Base-by-base conservation (phyloP, 371 early-diverging fungal species). In the Mortierella sp. region DNA sequence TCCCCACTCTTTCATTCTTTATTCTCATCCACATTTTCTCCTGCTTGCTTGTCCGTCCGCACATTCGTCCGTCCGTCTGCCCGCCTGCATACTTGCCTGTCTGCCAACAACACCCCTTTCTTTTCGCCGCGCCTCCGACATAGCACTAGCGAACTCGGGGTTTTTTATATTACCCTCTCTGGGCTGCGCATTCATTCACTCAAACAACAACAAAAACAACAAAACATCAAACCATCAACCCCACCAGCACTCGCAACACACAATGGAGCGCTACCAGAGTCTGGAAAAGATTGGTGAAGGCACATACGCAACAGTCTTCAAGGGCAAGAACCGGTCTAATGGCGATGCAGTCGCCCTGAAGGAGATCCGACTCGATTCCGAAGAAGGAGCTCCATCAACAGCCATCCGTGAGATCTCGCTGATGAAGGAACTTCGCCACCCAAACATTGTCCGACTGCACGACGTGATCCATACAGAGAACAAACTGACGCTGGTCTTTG, bases 271-370 rank as follows among this genome's bases (percentile, higher is more conserved):
- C 42, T 84, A 84, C 65, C 85, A 84, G 73, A 73, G 76, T 60
- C 79, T 84, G 60, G 98, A 98, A 87, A 98, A 98, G 90, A 93
- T 99, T 74, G 99, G 99, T 58, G 99, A 99, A 92, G 99, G 99
- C 50, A 99, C 99, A 42, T 99, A 99, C 87, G 99, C 99, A n/a
- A 98, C 97, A 10, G 99, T 99, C n/a, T 99, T 95, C 93, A 99
- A 99, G 92, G 99, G 99, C 80, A 93, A 95, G 90, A 95, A 95
- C 83, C 93, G 94, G 82, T 88, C 93, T 21, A 96, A 96, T 50
- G 96, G 96, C 54, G 97, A 97, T 79, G 94, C 97, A 38, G 99
- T 99, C 8, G 99, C 99, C 2, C 91, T 99, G 52, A 99, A 99
- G 90, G 97, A 99, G 89, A 99, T 99, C 58, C 92, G 95, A 58